Evolutionary conservation across 768 basidiomycete species (phyloP).

Genomic region (Rubroboletus pulcherrimus): DNA sequence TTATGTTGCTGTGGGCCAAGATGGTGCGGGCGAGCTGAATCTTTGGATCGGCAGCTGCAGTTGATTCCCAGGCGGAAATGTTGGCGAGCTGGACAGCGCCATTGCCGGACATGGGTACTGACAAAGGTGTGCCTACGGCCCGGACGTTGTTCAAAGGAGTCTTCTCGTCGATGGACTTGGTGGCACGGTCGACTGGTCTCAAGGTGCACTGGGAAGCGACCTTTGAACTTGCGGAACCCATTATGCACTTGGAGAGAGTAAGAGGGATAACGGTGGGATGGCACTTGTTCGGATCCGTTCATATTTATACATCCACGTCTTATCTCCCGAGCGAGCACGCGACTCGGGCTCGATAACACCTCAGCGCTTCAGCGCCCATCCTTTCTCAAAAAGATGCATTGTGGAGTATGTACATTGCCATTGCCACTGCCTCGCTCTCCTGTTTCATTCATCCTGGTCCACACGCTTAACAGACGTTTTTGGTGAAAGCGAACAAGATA

Average conservation of each 20-base stretch:
- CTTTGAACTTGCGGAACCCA: constrained; percentile 28
- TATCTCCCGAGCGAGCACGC: constrained; percentile 14
- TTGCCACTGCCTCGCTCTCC: not conserved
- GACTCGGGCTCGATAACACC: constrained; percentile 5
- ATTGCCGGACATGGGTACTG: constrained; percentile 42
- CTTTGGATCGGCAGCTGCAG: constrained; percentile 53
- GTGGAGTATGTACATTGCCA: too few species aligned
- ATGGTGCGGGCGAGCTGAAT: constrained; percentile 72
- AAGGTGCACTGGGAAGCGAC: constrained; percentile 13
- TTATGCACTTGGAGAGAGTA: constrained; percentile 6
- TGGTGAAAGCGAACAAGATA: not conserved
- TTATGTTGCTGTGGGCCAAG: constrained; percentile 65
- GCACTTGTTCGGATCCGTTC: constrained; percentile 14
- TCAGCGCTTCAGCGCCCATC: not conserved
- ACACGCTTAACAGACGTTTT: not conserved
- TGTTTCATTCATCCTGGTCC: not conserved
- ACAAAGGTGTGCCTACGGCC: not conserved
- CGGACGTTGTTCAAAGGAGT: not conserved
- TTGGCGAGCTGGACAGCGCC: constrained; percentile 60
- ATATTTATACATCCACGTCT: constrained; percentile 25
- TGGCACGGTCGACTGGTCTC: constrained; percentile 16
- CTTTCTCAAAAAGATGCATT: not conserved
- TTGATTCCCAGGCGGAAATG: constrained; percentile 65
- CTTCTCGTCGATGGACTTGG: constrained; percentile 28
- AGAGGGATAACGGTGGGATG: constrained; percentile 2